phyloP scores from a whole-genome alignment of 169 alveolate genomes.

The Plasmodium inui region DNA sequence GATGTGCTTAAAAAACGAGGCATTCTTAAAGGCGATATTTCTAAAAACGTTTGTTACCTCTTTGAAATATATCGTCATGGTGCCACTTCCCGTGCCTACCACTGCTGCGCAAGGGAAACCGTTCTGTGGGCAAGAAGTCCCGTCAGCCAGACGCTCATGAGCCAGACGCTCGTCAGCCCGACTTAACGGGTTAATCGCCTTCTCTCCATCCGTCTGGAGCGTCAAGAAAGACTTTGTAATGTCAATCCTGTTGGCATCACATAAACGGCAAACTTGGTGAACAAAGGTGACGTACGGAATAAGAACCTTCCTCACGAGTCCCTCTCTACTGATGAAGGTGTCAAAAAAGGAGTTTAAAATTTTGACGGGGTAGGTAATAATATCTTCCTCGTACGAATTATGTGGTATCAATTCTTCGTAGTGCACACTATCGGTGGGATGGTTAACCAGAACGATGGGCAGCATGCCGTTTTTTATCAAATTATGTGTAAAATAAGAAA shows the following conservation, averaged over 20 bases:
- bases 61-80: conserved; percentile 43
- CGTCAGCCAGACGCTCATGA: background rate
- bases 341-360: conserved; percentile 41
- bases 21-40: conserved; percentile 73
- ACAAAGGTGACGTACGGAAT: conserved; percentile 35
- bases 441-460: conserved; percentile 24
- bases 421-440: background rate
- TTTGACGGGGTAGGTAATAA: conserved; percentile 41
- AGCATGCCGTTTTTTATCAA: conserved; percentile 14
- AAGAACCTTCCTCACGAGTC: conserved; percentile 11
- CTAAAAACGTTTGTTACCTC: conserved; percentile 49
- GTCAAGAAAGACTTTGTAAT: conserved; percentile 34
- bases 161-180: too few relatives aligned
- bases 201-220: background rate
- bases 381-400: conserved; percentile 43
- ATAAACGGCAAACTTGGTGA: conserved; percentile 15
- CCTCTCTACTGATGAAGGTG: conserved; percentile 1
- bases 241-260: conserved; percentile 17
- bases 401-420: conserved; percentile 15
- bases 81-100: background rate
- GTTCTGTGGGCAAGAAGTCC: conserved; percentile 4
- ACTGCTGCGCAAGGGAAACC: background rate
- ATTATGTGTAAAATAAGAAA: conserved; percentile 46
- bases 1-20: conserved; percentile 37
- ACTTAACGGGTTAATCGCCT: background rate